phyloP scores from a whole-genome alignment of 768 basidiomycete genomes.

The Aureoboletus auriporus region DNA sequence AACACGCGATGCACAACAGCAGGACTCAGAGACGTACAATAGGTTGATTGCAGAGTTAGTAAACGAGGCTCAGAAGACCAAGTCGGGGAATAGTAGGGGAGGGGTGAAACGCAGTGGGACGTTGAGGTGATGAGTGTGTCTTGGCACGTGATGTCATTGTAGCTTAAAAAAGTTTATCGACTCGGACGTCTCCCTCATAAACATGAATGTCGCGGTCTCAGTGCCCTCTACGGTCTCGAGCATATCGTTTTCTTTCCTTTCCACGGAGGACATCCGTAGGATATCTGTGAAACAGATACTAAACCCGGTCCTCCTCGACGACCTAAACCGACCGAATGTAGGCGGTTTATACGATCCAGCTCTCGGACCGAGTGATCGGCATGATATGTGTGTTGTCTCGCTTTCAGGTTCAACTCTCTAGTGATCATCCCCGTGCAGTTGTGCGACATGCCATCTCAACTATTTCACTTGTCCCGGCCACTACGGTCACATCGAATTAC shows the following conservation, averaged over 20 bases:
- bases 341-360: slow-evolving; percentile 96
- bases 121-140: slow-evolving; percentile 24
- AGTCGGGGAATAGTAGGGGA: slow-evolving; percentile 55
- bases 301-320: slow-evolving; percentile 90
- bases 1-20: slow-evolving; percentile 74
- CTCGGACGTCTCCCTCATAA: neutral
- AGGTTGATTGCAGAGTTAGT: slow-evolving; percentile 88
- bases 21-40: slow-evolving; percentile 88
- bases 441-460: slow-evolving; percentile 87
- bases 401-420: neutral
- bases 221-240: slow-evolving; percentile 81
- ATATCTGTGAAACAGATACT: slow-evolving; percentile 98
- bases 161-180: slow-evolving; percentile 16
- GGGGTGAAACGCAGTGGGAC: slow-evolving; percentile 48
- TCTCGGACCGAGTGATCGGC: slow-evolving; percentile 82
- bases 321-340: slow-evolving; percentile 85
- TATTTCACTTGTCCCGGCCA: slow-evolving; percentile 97
- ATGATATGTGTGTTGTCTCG: slow-evolving; percentile 74
- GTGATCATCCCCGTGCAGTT: slow-evolving; percentile 46
- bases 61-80: slow-evolving; percentile 85
- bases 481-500: slow-evolving; percentile 96
- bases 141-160: slow-evolving; percentile 13
- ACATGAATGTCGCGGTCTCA: slow-evolving; percentile 89
- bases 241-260: slow-evolving; percentile 91
- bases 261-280: slow-evolving; percentile 79